phyloP scores from a whole-genome alignment of 768 basidiomycete genomes.

The Calocybe cyanea region DNA sequence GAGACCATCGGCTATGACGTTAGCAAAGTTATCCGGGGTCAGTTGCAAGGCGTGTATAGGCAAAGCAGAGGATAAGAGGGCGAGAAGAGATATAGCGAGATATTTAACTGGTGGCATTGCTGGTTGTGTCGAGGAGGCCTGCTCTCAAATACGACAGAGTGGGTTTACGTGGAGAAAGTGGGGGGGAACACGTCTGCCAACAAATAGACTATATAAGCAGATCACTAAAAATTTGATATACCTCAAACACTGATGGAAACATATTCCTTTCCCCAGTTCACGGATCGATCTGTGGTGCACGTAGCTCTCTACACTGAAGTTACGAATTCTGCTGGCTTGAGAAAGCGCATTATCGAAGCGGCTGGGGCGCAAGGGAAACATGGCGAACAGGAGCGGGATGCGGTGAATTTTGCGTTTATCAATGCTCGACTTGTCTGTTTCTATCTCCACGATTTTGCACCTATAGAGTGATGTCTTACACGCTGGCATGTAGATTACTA shows the following conservation, averaged over 20 bases:
- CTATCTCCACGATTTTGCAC: not conserved
- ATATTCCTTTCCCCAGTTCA: conserved; percentile 53
- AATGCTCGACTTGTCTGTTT: conserved; percentile 74
- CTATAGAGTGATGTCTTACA: not conserved
- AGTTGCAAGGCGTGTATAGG: conserved; percentile 38
- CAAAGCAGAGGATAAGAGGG: conserved; percentile 27
- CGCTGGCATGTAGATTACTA: conserved; percentile 63
- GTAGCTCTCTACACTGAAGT: conserved; percentile 67
- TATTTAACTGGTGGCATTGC: conserved; percentile 15
- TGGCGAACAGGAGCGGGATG: conserved; percentile 66
- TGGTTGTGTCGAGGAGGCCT: conserved; percentile 11
- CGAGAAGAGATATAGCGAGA: conserved; percentile 26
- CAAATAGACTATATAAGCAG: too few species aligned
- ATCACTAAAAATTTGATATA: not conserved
- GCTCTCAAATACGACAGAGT: conserved; percentile 13
- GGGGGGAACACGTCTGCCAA: conserved; percentile 3
- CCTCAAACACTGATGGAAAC: conserved; percentile 42
- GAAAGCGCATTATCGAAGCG: conserved; percentile 67
- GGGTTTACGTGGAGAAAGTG: not conserved
- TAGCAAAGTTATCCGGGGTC: conserved; percentile 57
- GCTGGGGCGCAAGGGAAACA: conserved; percentile 52
- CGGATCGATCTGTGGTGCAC: conserved; percentile 42
- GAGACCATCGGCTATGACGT: conserved; percentile 49
- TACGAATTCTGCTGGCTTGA: conserved; percentile 55
- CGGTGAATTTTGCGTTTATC: conserved; percentile 90